These are phyloP conservation scores for Elaeis guineensis DNA, from an alignment of 176 grass and related monocot genomes.

Conservation along the genomic window DNA sequence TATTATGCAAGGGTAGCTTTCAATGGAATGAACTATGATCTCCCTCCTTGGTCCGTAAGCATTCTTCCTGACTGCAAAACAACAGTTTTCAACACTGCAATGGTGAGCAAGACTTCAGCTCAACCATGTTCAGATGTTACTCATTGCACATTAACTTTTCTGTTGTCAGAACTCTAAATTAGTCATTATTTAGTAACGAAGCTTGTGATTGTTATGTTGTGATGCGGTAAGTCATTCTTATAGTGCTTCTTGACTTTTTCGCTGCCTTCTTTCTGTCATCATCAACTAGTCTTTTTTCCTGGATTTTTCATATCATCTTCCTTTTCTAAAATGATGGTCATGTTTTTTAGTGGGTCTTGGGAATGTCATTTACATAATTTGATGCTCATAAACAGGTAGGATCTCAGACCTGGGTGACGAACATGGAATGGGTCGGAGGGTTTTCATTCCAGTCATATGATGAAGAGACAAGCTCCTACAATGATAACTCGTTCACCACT, in stretches of 20 bases:
- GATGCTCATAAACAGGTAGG: constrained; percentile 52
- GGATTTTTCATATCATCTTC: too few relatives aligned
- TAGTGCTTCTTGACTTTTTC: neutral
- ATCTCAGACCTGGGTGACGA: constrained; percentile 71
- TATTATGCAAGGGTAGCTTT: constrained; percentile 77
- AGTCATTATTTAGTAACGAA: too few relatives aligned
- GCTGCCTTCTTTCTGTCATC: too few relatives aligned
- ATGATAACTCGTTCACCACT: constrained; percentile 47
- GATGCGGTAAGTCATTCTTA: neutral
- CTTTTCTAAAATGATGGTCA: too few relatives aligned
- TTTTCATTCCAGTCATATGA: constrained; percentile 79
- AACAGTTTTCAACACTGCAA: constrained; percentile 85
- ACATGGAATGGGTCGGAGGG: constrained; percentile 75
- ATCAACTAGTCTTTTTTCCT: too few relatives aligned
- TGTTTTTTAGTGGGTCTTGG: too few relatives aligned
- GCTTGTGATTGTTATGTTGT: neutral
- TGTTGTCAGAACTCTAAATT: too few relatives aligned
- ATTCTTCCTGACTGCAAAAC: constrained; percentile 97
- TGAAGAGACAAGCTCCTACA: constrained; percentile 64
- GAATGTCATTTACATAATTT: neutral
- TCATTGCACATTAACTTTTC: too few relatives aligned
- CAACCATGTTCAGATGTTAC: too few relatives aligned
- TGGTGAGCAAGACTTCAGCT: constrained; percentile 34
- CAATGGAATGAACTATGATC: constrained; percentile 77
- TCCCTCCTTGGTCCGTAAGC: constrained; percentile 94